A percentile compares a stretch with the other conserved stretches of the same genome.
Evolutionary conservation across 1,284 basidiomycete genomes (phyloP).

Genomic region (Sporisorium scitamineum): DNA sequence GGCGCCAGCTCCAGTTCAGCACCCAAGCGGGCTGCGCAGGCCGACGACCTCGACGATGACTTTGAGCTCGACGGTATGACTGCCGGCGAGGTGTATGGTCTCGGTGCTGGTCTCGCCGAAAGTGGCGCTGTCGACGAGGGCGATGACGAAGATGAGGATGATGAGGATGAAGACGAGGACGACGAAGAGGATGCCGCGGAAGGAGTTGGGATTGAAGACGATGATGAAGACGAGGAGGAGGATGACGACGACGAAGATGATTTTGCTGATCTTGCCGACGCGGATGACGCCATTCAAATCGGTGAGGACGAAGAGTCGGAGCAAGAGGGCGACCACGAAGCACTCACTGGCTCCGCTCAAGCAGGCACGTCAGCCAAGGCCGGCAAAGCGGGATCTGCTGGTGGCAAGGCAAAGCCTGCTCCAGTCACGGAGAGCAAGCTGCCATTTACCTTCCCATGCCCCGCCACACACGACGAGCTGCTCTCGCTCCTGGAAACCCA

Average conservation of each 20-base stretch:
- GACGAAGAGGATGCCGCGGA: conserved; percentile 57
- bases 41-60: conserved; percentile 93
- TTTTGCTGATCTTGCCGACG: conserved; percentile 58
- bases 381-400: conserved; percentile 9
- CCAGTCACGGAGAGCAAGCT: conserved; percentile 69
- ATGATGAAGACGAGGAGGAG: conserved; percentile 24
- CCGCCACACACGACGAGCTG: conserved; percentile 86
- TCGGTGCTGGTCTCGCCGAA: conserved; percentile 59
- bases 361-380: conserved; percentile 11
- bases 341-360: conserved; percentile 29
- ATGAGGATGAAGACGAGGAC: conserved; percentile 69
- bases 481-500: conserved; percentile 82
- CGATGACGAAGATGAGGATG: conserved; percentile 61
- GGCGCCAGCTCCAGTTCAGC: conserved; percentile 57
- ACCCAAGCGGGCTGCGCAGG: conserved; percentile 73
- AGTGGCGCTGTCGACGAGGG: conserved; percentile 70
- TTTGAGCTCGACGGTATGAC: conserved; percentile 72
- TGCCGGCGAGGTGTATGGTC: conserved; percentile 60
- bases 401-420: conserved; percentile 4
- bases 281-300: conserved; percentile 50
- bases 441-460: conserved; percentile 92
- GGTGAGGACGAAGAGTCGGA: conserved; percentile 63
- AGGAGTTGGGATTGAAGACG: conserved; percentile 39
- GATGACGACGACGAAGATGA: conserved; percentile 71
- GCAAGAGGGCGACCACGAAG: conserved; percentile 46